Conservation (phyloP, 345 rosid species). For the Sonneratia alba region DNA sequence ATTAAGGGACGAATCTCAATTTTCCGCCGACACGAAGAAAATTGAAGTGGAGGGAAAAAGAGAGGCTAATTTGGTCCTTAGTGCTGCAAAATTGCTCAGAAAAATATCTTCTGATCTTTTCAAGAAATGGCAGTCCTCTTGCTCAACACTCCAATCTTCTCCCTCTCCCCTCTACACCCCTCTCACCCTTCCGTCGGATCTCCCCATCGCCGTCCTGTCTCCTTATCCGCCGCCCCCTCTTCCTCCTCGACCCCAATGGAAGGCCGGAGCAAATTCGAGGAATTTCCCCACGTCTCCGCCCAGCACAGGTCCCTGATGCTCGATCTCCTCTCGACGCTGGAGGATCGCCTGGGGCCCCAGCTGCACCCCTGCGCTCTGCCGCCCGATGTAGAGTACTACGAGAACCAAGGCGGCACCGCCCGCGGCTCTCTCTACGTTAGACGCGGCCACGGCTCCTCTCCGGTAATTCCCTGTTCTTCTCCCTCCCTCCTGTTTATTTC, state of each 20-base stretch:
- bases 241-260: slow-evolving; percentile 17
- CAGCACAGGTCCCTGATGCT: slow-evolving; percentile 47
- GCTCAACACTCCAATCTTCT: slow-evolving; percentile 12
- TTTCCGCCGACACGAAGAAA: no score
- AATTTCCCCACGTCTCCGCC: slow-evolving; percentile 49
- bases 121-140: slow-evolving; percentile 33
- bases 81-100: background rate
- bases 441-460: slow-evolving; percentile 49
- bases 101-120: background rate
- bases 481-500: background rate
- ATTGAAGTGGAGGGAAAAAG: background rate
- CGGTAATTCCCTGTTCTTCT: slow-evolving; percentile 20
- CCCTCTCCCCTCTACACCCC: slow-evolving; percentile 3
- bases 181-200: slow-evolving; percentile 4
- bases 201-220: slow-evolving; percentile 2
- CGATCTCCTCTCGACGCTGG: slow-evolving; percentile 55
- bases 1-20: no score
- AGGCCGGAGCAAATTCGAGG: slow-evolving; percentile 38
- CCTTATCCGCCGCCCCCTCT: slow-evolving; percentile 5
- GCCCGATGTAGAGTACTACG: slow-evolving; percentile 43
- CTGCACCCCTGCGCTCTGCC: slow-evolving; percentile 63
- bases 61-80: background rate
- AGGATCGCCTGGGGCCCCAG: slow-evolving; percentile 42
- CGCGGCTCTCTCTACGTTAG: slow-evolving; percentile 55
- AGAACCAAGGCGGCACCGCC: slow-evolving; percentile 43